Evolutionary conservation across 2,329 filamentous ascomycete genomes (phyloP).

Genomic region (Ceratocystis huliohia): DNA sequence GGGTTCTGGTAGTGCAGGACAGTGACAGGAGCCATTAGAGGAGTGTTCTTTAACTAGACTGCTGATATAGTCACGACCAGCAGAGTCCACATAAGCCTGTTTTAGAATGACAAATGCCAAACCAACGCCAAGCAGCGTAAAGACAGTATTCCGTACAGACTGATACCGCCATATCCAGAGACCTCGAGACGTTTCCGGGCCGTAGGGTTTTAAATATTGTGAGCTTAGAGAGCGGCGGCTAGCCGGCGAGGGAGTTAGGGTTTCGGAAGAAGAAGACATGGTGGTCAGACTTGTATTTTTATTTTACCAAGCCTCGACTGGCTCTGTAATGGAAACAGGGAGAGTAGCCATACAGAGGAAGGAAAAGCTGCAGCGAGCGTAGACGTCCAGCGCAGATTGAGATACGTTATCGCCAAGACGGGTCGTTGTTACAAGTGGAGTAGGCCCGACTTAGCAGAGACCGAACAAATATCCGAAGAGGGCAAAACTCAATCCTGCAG

Average conservation of each 20-base stretch:
- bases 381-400: too few species aligned
- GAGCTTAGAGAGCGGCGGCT: background rate
- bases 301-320: background rate
- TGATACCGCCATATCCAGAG: slow-evolving; percentile 14
- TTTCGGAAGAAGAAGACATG: background rate
- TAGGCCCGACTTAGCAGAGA: background rate
- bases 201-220: background rate
- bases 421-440: background rate
- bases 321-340: background rate
- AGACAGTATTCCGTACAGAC: slow-evolving; percentile 20
- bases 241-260: background rate
- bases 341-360: background rate
- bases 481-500: background rate
- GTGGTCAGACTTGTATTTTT: background rate
- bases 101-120: slow-evolving; percentile 31
- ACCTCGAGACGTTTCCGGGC: background rate
- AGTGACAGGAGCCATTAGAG: slow-evolving; percentile 24
- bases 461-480: background rate
- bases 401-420: background rate
- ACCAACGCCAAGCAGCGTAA: slow-evolving; percentile 27
- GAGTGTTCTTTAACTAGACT: slow-evolving; percentile 13
- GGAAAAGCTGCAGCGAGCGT: too few species aligned
- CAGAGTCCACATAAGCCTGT: slow-evolving; percentile 23
- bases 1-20: slow-evolving; percentile 22
- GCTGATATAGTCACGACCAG: slow-evolving; percentile 20